Conservation (phyloP, 192 early-diverging fungal genomes). For the Gamsiella multidivaricata region DNA sequence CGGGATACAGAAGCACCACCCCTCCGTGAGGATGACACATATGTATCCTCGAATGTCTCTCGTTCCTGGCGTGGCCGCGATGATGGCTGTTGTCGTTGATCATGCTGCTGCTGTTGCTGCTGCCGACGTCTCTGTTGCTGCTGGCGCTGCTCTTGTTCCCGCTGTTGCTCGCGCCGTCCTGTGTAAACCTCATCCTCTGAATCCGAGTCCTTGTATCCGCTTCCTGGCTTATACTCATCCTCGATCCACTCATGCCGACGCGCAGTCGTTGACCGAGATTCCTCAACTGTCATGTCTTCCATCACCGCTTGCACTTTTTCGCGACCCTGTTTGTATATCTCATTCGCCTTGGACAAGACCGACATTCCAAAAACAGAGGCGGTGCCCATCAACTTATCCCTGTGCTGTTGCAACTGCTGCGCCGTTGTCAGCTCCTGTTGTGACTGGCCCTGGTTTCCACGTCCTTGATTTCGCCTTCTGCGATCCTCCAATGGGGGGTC, state of each 20-base stretch:
- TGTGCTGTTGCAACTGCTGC: conserved; percentile 59
- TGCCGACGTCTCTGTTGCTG: no score
- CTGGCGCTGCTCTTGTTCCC: conserved; percentile 10
- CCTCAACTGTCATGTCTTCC: conserved; percentile 66
- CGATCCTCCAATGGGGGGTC: conserved; percentile 35
- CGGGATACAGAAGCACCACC: conserved; percentile 5
- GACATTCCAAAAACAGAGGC: conserved; percentile 69
- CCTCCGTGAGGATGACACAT: conserved; percentile 55
- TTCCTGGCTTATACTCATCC: conserved; percentile 11
- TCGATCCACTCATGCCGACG: conserved; percentile 31
- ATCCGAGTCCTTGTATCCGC: conserved; percentile 45
- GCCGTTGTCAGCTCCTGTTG: conserved; percentile 21
- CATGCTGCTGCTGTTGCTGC: conserved; percentile 20
- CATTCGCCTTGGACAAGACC: conserved; percentile 76
- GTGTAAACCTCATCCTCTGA: conserved; percentile 45
- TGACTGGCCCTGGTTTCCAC: conserved; percentile 5
- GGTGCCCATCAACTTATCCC: conserved; percentile 63
- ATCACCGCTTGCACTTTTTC: conserved; percentile 70
- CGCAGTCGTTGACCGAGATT: conserved; percentile 18
- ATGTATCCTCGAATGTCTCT: conserved; percentile 42
- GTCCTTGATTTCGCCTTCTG: conserved; percentile 27
- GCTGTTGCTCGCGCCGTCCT: conserved; percentile 28
- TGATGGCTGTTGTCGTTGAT: conserved; percentile 10
- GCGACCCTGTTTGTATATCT: conserved; percentile 68
- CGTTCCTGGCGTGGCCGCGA: conserved; percentile 27